These are phyloP conservation scores for Fibroporia radiculosa DNA, from an alignment of 768 basidiomycete genomes.

Conservation along the genomic window DNA sequence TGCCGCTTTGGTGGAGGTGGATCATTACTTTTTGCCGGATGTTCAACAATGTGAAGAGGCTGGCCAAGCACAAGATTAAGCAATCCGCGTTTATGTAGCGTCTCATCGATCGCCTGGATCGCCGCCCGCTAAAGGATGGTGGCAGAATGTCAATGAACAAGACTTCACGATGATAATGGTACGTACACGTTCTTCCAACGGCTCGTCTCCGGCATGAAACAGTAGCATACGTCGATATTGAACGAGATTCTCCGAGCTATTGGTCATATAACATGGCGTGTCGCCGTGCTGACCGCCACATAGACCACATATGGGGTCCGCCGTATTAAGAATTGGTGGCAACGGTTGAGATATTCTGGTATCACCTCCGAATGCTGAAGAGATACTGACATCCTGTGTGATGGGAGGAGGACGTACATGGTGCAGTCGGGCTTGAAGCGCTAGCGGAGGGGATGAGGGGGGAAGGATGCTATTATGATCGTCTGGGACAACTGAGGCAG, in stretches of 20 bases:
- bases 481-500: neutral
- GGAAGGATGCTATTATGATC: neutral
- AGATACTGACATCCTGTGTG: neutral
- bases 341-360: neutral
- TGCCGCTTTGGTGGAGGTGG: slow-evolving; percentile 15
- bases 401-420: neutral
- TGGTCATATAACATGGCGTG: slow-evolving; percentile 55
- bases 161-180: neutral
- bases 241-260: slow-evolving; percentile 54
- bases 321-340: slow-evolving; percentile 10
- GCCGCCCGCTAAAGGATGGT: slow-evolving; percentile 44
- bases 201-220: slow-evolving; percentile 55
- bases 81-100: slow-evolving; percentile 49
- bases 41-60: slow-evolving; percentile 48
- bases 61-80: slow-evolving; percentile 52
- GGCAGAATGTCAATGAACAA: slow-evolving; percentile 1
- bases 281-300: slow-evolving; percentile 58
- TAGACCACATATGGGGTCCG: slow-evolving; percentile 42
- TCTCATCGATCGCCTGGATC: slow-evolving; percentile 61
- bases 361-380: neutral
- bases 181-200: slow-evolving; percentile 56
- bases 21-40: slow-evolving; percentile 12
- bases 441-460: neutral
- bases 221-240: slow-evolving; percentile 66
- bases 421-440: neutral